Conservation (phyloP, 495 filamentous ascomycete species). For the Daldinia grandis region DNA sequence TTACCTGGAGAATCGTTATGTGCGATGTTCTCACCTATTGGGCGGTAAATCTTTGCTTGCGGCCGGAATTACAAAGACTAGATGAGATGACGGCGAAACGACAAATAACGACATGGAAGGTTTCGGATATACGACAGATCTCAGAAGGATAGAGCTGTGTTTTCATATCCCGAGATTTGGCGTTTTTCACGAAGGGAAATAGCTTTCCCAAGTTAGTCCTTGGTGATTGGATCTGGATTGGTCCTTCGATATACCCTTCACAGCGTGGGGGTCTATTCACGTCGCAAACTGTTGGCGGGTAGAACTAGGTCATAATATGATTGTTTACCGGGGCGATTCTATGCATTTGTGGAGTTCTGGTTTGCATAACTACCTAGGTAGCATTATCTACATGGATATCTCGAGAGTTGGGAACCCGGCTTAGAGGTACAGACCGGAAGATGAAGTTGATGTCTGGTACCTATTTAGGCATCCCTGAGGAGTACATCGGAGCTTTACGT, state of each 20-base stretch:
- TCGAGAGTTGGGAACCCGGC: neutral
- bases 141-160: neutral
- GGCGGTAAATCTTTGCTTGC: conserved; percentile 6
- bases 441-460: neutral
- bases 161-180: conserved; percentile 4
- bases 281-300: neutral
- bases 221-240: conserved; percentile 3
- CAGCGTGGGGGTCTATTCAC: neutral
- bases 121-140: neutral
- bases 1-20: neutral
- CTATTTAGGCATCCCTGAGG: neutral
- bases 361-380: too few species aligned
- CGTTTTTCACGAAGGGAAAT: neutral
- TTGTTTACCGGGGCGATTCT: neutral
- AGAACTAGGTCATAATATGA: neutral
- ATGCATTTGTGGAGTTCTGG: conserved; percentile 1
- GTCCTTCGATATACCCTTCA: conserved; percentile 3
- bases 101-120: neutral
- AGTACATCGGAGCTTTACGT: neutral
- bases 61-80: conserved; percentile 2
- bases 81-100: neutral
- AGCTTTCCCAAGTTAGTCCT: neutral
- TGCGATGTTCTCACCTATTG: neutral
- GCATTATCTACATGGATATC: neutral
- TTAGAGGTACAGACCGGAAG: neutral